Base-by-base conservation (phyloP, 805 yeast genomes). In the Saccharomycopsis selenospora region DNA sequence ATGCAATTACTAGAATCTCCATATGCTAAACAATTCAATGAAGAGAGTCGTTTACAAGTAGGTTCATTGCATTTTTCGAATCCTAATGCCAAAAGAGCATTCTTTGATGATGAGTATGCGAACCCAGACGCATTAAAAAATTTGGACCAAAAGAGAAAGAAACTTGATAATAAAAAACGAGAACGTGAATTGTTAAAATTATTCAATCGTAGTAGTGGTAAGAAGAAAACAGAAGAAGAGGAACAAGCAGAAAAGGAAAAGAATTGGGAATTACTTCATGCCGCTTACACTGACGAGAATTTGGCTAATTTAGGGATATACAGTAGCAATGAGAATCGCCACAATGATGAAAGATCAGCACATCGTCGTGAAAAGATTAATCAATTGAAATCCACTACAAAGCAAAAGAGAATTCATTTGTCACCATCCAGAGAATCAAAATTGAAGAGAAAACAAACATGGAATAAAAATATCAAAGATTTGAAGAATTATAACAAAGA, bases 51-150 rank as follows among this genome's bases (percentile, higher is more conserved):
- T 36, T 49, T 56, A 24, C 49, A 58, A n/a, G 54, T 33, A n/a
- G 54, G 54, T 8, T 40, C 56, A 28, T 49, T 61, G 28, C 61
- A 63, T 33, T 78, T 77, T 52, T 65, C 70, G 2, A 66, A 64
- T 44, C 60, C 62, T 1, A 61, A 65, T 22, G 71, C 76, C 3
- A 73, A 75, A 24, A 64, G 64, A 43, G 79, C 80, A 2, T 77
- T 77, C 54, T 76, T 71, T 56, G 71, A 75, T 56, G 74, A 73
- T 13, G 65, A 68, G 27, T 78, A 67, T 54, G 68, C 68, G 8
- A 72, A 74, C 59, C 77, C 82, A 1, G 73, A 71, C 20, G 57
- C 70, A 2, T 49, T 76, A 25, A 63, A 57, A 3, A 70, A 70
- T 45, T 59, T 72, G n/a, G 65, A 64, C 18, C 54, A 45, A 58